phyloP scores from a whole-genome alignment of 2,329 filamentous ascomycete genomes.

The Paracamarosporium sp. region DNA sequence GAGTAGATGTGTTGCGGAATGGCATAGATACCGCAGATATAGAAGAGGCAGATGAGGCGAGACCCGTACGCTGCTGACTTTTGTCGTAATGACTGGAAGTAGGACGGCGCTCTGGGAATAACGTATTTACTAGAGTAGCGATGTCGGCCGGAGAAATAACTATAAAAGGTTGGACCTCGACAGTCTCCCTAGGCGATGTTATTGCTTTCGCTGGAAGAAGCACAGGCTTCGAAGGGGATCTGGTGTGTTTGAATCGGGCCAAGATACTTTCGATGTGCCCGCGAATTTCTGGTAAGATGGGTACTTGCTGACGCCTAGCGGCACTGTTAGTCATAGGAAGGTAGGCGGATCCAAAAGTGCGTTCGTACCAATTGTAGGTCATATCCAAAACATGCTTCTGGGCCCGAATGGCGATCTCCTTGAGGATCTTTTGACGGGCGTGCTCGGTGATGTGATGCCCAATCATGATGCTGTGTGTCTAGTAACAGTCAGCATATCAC shows the following conservation, averaged over 20 bases:
- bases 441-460: slow-evolving; percentile 94
- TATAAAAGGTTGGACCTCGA: slow-evolving; percentile 79
- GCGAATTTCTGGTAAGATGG: slow-evolving; percentile 68
- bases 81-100: slow-evolving; percentile 60
- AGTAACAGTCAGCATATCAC: slow-evolving; percentile 40
- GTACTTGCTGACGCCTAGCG: slow-evolving; percentile 64
- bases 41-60: slow-evolving; percentile 57
- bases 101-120: slow-evolving; percentile 78
- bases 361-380: slow-evolving; percentile 69
- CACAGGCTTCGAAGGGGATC: slow-evolving; percentile 59
- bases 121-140: slow-evolving; percentile 78
- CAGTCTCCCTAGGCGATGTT: slow-evolving; percentile 76
- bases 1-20: slow-evolving; percentile 61
- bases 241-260: slow-evolving; percentile 61
- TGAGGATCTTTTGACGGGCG: slow-evolving; percentile 76
- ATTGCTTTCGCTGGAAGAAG: slow-evolving; percentile 75
- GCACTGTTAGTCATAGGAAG: slow-evolving; percentile 29
- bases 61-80: slow-evolving; percentile 53
- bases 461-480: slow-evolving; percentile 71
- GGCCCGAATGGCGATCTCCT: slow-evolving; percentile 79
- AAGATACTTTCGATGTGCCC: slow-evolving; percentile 76
- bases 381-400: slow-evolving; percentile 82
- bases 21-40: slow-evolving; percentile 56
- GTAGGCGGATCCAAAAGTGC: slow-evolving; percentile 24
- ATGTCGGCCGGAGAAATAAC: slow-evolving; percentile 82